Evolutionary conservation across 2,329 filamentous ascomycete genomes (phyloP), one percentile per base, ranked within the genome.

Genomic region (Chaetomium sp.): DNA sequence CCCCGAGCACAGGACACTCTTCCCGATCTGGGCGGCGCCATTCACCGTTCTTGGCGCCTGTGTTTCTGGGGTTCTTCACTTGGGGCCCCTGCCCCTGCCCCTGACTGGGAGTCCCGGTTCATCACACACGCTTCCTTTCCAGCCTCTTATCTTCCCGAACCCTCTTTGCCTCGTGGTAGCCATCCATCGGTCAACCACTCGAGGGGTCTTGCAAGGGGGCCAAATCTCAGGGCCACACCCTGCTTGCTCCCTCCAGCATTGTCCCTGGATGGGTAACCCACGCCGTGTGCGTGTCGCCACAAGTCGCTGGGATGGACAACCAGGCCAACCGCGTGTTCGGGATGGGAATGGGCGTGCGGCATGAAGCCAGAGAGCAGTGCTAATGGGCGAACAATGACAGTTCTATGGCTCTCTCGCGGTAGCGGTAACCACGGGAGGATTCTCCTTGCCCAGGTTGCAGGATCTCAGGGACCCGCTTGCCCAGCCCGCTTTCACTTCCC

Each of bases 81-180:
- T 66, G 23, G 51, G 57, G 62, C 68, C 70, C 68, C 65, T 67
- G 69, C 67, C 70, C 70, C 62, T 71, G 70, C 65, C 60, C 63
- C 45, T 65, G 56, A 38, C 64, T 71, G 67, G 62, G 60, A 69
- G 62, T 68, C 68, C 68, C 70, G 67, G 65, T 64, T 63, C 69
- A 67, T 67, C 66, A 67, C 64, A 67, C 68, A 65, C 65, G 58
- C 42, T 63, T 55, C 62, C 64, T 29, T 55, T 65, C 62, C 54
- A 63, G 59, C 67, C 65, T 69, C 68, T 68, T 71, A 70, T 71
- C 70, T 71, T 72, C 70, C 70, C 70, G 70, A 72, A 72, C 70
- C 70, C 70, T 71, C 65, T 72, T 70, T 70, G 64, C 70, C 70
- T 71, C 70, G 70, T 72, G 70, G 70, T 69, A 69, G 64, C 67